Percentiles rank a stretch among this genome's conserved stretches.
Evolutionary conservation across 306 rosid species (phyloP).

Genomic region (Cercis canadensis): DNA sequence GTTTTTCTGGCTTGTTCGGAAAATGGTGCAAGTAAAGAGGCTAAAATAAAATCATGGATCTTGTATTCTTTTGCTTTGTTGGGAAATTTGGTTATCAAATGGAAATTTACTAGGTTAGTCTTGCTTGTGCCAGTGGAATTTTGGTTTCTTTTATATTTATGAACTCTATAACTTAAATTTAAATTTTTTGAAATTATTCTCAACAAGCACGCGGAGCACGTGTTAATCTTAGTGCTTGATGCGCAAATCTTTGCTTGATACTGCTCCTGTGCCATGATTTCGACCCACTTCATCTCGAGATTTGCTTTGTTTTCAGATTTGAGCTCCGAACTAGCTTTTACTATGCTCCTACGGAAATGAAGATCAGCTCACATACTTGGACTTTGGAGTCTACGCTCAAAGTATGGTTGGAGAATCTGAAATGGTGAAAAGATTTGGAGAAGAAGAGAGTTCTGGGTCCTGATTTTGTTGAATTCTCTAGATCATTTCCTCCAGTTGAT

Average conservation of each 20-base stretch:
- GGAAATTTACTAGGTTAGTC: not conserved
- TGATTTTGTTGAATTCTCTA: conserved; percentile 27
- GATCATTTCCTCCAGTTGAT: conserved; percentile 29
- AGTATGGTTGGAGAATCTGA: conserved; percentile 22
- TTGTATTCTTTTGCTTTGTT: conserved; percentile 5
- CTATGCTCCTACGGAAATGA: conserved; percentile 35
- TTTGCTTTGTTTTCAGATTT: conserved; percentile 56
- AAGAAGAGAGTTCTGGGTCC: conserved; percentile 27
- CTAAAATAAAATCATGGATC: conserved; percentile 16
- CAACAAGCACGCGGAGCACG: conserved; percentile 7
- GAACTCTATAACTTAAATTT: not conserved
- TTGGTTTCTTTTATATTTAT: not conserved
- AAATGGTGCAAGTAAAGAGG: conserved; percentile 15
- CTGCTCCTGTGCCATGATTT: conserved; percentile 17
- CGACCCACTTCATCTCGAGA: conserved; percentile 29
- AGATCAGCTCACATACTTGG: conserved; percentile 42
- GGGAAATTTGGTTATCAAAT: conserved; percentile 8
- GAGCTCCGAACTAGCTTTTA: conserved; percentile 39
- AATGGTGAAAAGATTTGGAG: conserved; percentile 39
- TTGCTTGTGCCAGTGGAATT: not conserved
- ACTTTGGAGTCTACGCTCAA: conserved; percentile 35
- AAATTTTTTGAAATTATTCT: conserved; percentile 5
- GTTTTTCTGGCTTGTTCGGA: conserved; percentile 22
- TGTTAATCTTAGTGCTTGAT: conserved; percentile 4
- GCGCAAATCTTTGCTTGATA: conserved; percentile 21